These are phyloP conservation scores for Daldinia caldariorum DNA, from an alignment of 495 filamentous ascomycete species.

Conservation along the genomic window DNA sequence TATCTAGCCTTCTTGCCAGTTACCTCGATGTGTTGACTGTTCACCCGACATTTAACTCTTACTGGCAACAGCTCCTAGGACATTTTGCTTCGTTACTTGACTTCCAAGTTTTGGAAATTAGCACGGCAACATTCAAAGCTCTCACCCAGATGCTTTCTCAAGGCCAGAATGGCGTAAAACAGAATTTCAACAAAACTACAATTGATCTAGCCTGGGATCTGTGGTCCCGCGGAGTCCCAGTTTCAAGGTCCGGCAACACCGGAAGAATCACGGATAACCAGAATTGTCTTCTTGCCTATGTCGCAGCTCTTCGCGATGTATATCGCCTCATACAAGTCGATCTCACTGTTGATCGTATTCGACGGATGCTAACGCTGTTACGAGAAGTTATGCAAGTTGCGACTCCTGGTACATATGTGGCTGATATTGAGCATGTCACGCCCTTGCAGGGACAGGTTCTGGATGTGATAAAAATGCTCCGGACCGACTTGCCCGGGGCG, in stretches of 20 bases:
- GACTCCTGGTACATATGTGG: conserved; percentile 77
- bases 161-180: conserved; percentile 56
- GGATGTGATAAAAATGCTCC: conserved; percentile 75
- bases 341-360: conserved; percentile 67
- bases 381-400: conserved; percentile 64
- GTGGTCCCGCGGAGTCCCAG: conserved; percentile 73
- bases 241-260: conserved; percentile 53
- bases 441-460: conserved; percentile 78
- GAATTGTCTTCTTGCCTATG: conserved; percentile 79
- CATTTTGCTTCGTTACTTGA: conserved; percentile 70
- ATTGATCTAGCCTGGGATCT: conserved; percentile 74
- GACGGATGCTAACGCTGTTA: conserved; percentile 70
- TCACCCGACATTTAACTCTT: conserved; percentile 66
- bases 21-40: conserved; percentile 70
- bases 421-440: conserved; percentile 85
- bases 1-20: conserved; percentile 71
- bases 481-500: conserved; percentile 71
- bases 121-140: conserved; percentile 74
- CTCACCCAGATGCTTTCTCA: conserved; percentile 72
- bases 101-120: conserved; percentile 71
- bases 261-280: conserved; percentile 71
- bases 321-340: conserved; percentile 78
- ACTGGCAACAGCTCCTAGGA: conserved; percentile 74
- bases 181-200: conserved; percentile 64
- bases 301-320: conserved; percentile 78